Evolutionary conservation across 108 stramenopile genomes (phyloP).

Genomic region (Bacterosira constricta): DNA sequence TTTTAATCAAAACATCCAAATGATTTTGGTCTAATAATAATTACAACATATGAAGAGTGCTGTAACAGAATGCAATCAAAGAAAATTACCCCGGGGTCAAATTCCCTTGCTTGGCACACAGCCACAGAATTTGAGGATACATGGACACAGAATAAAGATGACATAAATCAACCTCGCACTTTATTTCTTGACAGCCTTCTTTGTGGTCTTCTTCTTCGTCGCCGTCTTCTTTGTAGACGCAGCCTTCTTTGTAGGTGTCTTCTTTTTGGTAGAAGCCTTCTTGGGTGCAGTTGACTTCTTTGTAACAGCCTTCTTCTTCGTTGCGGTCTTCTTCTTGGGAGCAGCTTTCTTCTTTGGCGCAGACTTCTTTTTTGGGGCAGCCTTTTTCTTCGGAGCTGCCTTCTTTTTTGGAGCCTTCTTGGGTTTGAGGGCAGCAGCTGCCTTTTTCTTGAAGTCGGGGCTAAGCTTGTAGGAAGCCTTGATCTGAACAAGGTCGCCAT

Average conservation of each 20-base stretch:
- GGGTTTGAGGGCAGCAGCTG: slow-evolving; percentile 16
- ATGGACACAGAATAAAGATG: too few relatives aligned
- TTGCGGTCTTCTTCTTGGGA: slow-evolving; percentile 36
- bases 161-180: too few relatives aligned
- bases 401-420: slow-evolving; percentile 36
- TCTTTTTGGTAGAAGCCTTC: slow-evolving; percentile 8
- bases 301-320: slow-evolving; percentile 37
- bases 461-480: slow-evolving; percentile 59
- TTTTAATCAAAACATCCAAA: too few relatives aligned
- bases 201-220: slow-evolving; percentile 14
- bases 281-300: slow-evolving; percentile 23
- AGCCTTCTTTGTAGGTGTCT: slow-evolving; percentile 25
- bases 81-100: too few relatives aligned
- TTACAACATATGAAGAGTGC: too few relatives aligned
- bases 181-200: too few relatives aligned
- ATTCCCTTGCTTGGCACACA: too few relatives aligned
- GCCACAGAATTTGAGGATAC: too few relatives aligned
- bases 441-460: slow-evolving; percentile 57
- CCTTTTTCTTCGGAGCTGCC: slow-evolving; percentile 46
- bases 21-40: too few relatives aligned
- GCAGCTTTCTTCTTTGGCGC: slow-evolving; percentile 45
- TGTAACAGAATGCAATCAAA: too few relatives aligned
- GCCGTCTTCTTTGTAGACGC: slow-evolving; percentile 28
- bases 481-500: slow-evolving; percentile 46
- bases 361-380: slow-evolving; percentile 50